Percentiles rank a stretch among this genome's conserved stretches.
Evolutionary conservation across 2,329 filamentous ascomycete species (phyloP).

Genomic region (Helotiales sp.): DNA sequence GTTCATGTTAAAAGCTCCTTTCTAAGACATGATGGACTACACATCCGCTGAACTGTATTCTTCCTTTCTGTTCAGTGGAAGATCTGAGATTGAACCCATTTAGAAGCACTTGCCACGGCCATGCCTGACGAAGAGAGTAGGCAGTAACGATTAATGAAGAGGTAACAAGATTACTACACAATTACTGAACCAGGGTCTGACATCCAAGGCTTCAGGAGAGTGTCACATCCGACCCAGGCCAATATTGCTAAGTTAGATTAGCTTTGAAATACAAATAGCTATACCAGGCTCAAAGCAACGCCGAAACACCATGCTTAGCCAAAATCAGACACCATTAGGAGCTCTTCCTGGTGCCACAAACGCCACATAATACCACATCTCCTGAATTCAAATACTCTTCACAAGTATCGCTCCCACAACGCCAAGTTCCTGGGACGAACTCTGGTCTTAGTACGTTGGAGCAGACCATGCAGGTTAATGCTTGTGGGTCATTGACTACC

Average conservation of each 20-base stretch:
- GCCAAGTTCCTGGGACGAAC: conserved; percentile 61
- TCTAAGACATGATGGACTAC: too few relatives aligned
- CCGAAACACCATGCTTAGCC: background rate
- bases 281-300: background rate
- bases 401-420: conserved; percentile 58
- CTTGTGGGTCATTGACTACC: conserved; percentile 54
- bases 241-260: background rate
- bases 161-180: too few relatives aligned
- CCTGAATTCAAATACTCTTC: conserved; percentile 66
- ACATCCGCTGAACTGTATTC: too few relatives aligned
- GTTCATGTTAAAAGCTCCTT: too few relatives aligned
- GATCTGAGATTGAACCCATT: too few relatives aligned
- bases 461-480: conserved; percentile 67
- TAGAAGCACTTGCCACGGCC: too few relatives aligned
- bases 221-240: background rate
- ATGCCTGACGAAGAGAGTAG: too few relatives aligned
- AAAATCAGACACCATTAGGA: background rate
- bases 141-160: too few relatives aligned
- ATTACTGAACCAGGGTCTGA: too few relatives aligned
- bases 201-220: background rate
- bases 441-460: conserved; percentile 64
- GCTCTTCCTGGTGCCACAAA: conserved; percentile 53
- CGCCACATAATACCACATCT: conserved; percentile 68
- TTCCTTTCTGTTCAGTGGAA: too few relatives aligned
- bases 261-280: background rate